Evolutionary conservation across 2,329 filamentous ascomycete species (phyloP).

Genomic region (Chaetoscypha palmicola): DNA sequence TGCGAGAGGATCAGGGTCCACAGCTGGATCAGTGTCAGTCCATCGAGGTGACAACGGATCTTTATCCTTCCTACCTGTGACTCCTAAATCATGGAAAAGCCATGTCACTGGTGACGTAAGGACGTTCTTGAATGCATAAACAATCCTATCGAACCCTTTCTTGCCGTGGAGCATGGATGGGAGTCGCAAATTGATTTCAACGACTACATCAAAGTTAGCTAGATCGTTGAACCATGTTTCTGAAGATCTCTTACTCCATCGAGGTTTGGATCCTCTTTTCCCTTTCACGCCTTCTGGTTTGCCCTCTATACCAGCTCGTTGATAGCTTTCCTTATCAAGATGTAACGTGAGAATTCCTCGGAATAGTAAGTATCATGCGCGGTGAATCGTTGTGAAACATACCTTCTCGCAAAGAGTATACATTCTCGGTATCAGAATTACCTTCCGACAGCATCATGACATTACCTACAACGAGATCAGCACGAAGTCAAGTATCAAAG

Average conservation of each 20-base stretch:
- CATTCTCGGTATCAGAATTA: constrained; percentile 59
- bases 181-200: constrained; percentile 68
- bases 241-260: constrained; percentile 64
- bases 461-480: constrained; percentile 48
- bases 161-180: constrained; percentile 61
- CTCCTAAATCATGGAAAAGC: constrained; percentile 64
- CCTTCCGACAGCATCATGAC: constrained; percentile 81
- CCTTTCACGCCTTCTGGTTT: constrained; percentile 55
- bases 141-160: constrained; percentile 28
- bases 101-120: constrained; percentile 62
- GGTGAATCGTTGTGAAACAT: constrained; percentile 24
- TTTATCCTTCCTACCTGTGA: no score
- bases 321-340: constrained; percentile 74
- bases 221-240: no score
- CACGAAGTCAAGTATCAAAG: not conserved
- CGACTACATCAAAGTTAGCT: constrained; percentile 44
- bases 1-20: constrained; percentile 43
- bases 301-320: constrained; percentile 73
- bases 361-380: no score
- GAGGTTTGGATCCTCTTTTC: constrained; percentile 52
- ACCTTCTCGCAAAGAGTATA: constrained; percentile 67
- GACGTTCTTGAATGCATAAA: constrained; percentile 52
- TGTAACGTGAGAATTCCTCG: constrained; percentile 66
- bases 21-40: constrained; percentile 35
- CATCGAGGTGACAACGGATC: no score